Conservation (phyloP, 2,329 filamentous ascomycete genomes). For the Orbilia quercus region DNA sequence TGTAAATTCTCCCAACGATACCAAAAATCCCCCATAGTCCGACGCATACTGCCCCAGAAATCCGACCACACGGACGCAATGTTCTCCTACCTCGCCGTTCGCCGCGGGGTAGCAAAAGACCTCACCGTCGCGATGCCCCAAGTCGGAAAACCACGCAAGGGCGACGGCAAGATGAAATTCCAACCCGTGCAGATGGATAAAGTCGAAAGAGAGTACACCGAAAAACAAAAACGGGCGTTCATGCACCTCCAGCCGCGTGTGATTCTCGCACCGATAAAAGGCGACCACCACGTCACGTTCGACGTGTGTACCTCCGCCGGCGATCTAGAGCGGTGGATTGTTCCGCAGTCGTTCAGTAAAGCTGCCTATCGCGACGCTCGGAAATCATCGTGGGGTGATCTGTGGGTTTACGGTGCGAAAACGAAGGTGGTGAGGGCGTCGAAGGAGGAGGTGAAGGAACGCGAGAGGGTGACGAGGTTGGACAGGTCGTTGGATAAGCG, state of each 20-base stretch:
- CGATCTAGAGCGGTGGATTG: slow-evolving; percentile 90
- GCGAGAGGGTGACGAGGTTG: background rate
- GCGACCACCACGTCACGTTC: slow-evolving; percentile 85
- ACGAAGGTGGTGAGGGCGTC: slow-evolving; percentile 74
- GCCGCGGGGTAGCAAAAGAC: slow-evolving; percentile 74
- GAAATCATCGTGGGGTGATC: slow-evolving; percentile 89
- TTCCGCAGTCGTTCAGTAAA: slow-evolving; percentile 81
- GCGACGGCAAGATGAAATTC: slow-evolving; percentile 57
- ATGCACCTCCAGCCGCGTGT: slow-evolving; percentile 80
- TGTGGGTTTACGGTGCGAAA: slow-evolving; percentile 96
- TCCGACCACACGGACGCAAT: slow-evolving; percentile 70
- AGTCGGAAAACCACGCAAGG: slow-evolving; percentile 61
- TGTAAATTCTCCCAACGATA: slow-evolving; percentile 93
- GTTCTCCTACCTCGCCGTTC: slow-evolving; percentile 88
- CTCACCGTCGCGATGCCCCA: slow-evolving; percentile 55
- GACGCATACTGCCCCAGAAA: slow-evolving; percentile 71
- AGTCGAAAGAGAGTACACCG: slow-evolving; percentile 52
- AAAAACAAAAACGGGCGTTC: slow-evolving; percentile 63
- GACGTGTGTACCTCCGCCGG: slow-evolving; percentile 90
- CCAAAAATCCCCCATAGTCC: slow-evolving; percentile 83
- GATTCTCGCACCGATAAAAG: slow-evolving; percentile 84
- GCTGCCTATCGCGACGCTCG: slow-evolving; percentile 91
- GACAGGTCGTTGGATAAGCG: slow-evolving; percentile 19
- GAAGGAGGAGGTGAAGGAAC: slow-evolving; percentile 64
- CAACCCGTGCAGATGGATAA: slow-evolving; percentile 24